Evolutionary conservation across 768 basidiomycete species (phyloP), one percentile per base, ranked within the genome.

Genomic region (Rhodotorula toruloides): DNA sequence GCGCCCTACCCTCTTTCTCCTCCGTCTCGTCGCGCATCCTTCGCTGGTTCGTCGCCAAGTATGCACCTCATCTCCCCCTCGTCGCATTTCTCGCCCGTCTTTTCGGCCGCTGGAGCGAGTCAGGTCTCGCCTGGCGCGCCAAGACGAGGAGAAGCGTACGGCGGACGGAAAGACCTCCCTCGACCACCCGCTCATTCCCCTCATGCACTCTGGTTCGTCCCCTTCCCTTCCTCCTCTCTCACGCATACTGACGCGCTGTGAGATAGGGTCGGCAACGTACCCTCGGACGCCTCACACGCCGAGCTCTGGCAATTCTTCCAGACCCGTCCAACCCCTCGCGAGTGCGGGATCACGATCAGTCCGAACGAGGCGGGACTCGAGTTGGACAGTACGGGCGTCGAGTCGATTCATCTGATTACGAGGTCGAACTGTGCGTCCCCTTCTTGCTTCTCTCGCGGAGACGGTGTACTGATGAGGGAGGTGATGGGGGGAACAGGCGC

Each of bases 191-290:
- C 69, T 4, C 70, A 73, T 34, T 72, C 72, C 10, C 65, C 58
- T 16, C 56, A 61, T n/a, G 70, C 70, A 0, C 56, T 71, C 8
- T 71, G 70, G 69, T 66, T 3, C 61, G 63, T 69, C 14, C 3
- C 4, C 4, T 14, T 37, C 27, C 13, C n/a, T 29, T 8, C 27
- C 6, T 22, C 54, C 10, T 25, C 12, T 22, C 13, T 42, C 17
- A 25, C 7, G 2, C 17, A 21, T 32, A 25, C 47, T 48, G 48
- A 43, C 37, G 25, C n/a, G 9, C 2, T 22, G 3, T 2, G 4
- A 1, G 16, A 92, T 89, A 96, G 93, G 93, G 86, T 86, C 19
- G 93, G 93, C 16, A 97, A 97, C 74, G 87, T 96, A 6, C 89
- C 90, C 4, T 82, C 82, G 10, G 89, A 92, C 73, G 85, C 90